phyloP scores from a whole-genome alignment of 305 asterid genomes.

The Solanum hybrid region DNA sequence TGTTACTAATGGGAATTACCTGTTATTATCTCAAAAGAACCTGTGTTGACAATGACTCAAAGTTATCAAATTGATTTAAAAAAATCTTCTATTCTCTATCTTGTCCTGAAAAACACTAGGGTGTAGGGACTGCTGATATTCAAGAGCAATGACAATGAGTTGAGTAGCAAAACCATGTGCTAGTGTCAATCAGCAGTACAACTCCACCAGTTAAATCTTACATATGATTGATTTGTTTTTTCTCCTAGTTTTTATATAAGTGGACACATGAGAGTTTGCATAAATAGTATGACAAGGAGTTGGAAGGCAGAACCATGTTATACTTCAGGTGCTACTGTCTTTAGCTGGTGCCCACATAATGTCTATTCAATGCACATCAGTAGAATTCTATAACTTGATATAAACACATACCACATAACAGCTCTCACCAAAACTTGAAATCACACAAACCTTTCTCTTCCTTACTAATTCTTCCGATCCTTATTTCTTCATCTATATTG shows the following conservation, averaged over 20 bases:
- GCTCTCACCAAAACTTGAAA: neutral
- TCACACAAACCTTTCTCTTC: neutral
- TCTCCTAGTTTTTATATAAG: neutral
- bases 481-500: neutral
- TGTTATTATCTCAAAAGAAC: neutral
- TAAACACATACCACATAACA: neutral
- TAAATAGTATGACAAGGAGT: neutral
- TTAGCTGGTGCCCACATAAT: neutral
- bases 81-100: neutral
- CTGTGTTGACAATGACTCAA: neutral
- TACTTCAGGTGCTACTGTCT: conserved; percentile 1
- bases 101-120: neutral
- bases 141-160: neutral
- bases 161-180: neutral
- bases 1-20: neutral
- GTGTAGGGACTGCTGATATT: neutral
- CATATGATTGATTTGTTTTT: neutral
- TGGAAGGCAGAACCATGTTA: conserved; percentile 20
- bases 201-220: neutral
- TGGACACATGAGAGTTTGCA: neutral
- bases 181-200: neutral
- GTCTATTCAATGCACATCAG: neutral
- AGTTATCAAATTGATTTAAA: neutral
- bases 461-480: neutral
- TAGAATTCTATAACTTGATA: neutral